Conservation (phyloP, 129 eudicot species). For the Artemisia argyi region DNA sequence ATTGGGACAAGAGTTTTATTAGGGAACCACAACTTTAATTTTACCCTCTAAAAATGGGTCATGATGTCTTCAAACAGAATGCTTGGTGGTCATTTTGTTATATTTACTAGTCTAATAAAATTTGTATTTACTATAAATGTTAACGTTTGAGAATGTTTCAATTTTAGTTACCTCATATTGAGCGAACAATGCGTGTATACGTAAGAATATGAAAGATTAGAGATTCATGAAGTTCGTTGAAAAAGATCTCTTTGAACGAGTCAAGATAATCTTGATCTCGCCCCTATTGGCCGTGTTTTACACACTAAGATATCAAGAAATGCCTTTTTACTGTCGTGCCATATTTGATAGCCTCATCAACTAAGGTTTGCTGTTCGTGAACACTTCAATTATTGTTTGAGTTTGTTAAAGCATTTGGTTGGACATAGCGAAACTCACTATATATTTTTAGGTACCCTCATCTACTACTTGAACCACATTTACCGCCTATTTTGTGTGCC, state of each 20-base stretch:
- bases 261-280: neutral
- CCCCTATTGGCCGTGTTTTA: neutral
- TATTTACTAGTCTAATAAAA: neutral
- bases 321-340: neutral
- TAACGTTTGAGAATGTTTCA: slow-evolving; percentile 16
- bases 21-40: neutral
- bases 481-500: neutral
- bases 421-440: neutral
- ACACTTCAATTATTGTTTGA: neutral
- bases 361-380: neutral
- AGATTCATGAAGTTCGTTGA: neutral
- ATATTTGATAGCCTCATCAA: neutral
- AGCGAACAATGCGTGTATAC: slow-evolving; percentile 17
- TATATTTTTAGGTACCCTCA: neutral
- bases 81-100: slow-evolving; percentile 4
- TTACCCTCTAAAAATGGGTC: slow-evolving; percentile 1
- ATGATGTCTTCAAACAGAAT: neutral
- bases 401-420: neutral
- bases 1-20: neutral
- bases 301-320: neutral
- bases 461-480: slow-evolving; percentile 7
- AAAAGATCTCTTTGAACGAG: neutral
- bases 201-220: slow-evolving; percentile 1
- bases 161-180: slow-evolving; percentile 14
- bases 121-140: slow-evolving; percentile 11